phyloP scores from a whole-genome alignment of 768 basidiomycete genomes.

The Boletus huronensis region DNA sequence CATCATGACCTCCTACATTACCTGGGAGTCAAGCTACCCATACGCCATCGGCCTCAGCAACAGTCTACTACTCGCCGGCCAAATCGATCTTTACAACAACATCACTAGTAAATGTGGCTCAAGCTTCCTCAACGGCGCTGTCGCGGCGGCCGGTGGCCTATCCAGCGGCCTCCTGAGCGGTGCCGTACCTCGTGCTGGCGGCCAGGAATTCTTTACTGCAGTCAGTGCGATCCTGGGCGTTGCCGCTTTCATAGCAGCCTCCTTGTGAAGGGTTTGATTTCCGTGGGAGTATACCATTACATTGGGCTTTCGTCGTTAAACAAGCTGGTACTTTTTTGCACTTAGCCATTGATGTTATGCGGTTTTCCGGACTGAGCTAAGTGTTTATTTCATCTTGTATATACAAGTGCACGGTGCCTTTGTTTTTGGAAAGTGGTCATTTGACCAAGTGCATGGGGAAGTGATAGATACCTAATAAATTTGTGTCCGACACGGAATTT shows the following conservation, averaged over 20 bases:
- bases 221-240: slow-evolving; percentile 34
- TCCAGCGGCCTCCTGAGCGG: slow-evolving; percentile 35
- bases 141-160: slow-evolving; percentile 65
- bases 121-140: slow-evolving; percentile 64
- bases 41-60: slow-evolving; percentile 72
- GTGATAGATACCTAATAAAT: neutral
- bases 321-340: slow-evolving; percentile 21
- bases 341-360: slow-evolving; percentile 9
- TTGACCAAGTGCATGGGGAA: neutral
- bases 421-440: neutral
- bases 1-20: slow-evolving; percentile 72
- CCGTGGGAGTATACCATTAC: slow-evolving; percentile 16
- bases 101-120: slow-evolving; percentile 63
- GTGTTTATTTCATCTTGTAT: slow-evolving; percentile 15
- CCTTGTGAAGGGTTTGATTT: slow-evolving; percentile 19
- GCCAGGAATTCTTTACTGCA: slow-evolving; percentile 26
- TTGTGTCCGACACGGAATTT: neutral
- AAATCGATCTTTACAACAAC: slow-evolving; percentile 60
- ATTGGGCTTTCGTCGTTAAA: slow-evolving; percentile 19
- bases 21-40: slow-evolving; percentile 64
- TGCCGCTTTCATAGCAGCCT: slow-evolving; percentile 31
- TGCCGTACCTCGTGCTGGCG: slow-evolving; percentile 25
- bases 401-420: slow-evolving; percentile 17
- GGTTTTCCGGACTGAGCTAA: slow-evolving; percentile 5
- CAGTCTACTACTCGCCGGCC: slow-evolving; percentile 63